These are phyloP conservation scores for Epichloe bromicola DNA, from an alignment of 2,329 filamentous ascomycete genomes.

Conservation along the genomic window DNA sequence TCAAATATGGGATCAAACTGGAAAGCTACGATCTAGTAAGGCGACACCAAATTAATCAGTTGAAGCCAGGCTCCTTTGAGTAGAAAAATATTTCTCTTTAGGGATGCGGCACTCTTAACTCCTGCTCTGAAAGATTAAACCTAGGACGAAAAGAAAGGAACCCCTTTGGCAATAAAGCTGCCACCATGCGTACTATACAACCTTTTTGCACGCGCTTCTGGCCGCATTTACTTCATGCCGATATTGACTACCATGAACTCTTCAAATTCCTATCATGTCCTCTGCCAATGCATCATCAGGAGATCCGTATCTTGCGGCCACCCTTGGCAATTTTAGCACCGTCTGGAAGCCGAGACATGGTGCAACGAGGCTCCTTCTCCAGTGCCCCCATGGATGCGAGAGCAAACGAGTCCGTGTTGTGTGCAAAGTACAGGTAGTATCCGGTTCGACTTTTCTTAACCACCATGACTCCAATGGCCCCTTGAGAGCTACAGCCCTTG, in stretches of 20 bases:
- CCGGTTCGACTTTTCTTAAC: slow-evolving; percentile 73
- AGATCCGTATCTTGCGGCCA: slow-evolving; percentile 33
- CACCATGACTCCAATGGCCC: slow-evolving; percentile 79
- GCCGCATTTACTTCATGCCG: background rate
- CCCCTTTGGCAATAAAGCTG: background rate
- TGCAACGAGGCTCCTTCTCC: slow-evolving; percentile 61
- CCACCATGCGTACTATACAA: background rate
- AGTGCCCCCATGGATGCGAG: slow-evolving; percentile 77
- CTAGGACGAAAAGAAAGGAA: background rate
- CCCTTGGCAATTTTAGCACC: slow-evolving; percentile 41
- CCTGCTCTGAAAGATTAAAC: background rate
- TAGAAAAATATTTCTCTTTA: background rate
- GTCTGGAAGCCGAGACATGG: slow-evolving; percentile 67
- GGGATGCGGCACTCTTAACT: background rate
- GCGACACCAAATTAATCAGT: background rate
- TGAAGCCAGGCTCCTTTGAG: background rate
- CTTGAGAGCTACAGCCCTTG: slow-evolving; percentile 61
- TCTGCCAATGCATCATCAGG: slow-evolving; percentile 10
- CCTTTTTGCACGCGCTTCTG: background rate
- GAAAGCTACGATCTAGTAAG: background rate
- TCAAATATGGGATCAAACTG: background rate
- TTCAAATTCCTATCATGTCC: background rate
- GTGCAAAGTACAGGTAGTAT: slow-evolving; percentile 80
- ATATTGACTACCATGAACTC: too few relatives aligned
- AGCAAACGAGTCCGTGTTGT: slow-evolving; percentile 86